Percentiles rank a stretch among this genome's conserved stretches.
Evolutionary conservation across 148 eudicot genomes (phyloP).

Genomic region (Fagopyrum homotropicum): DNA sequence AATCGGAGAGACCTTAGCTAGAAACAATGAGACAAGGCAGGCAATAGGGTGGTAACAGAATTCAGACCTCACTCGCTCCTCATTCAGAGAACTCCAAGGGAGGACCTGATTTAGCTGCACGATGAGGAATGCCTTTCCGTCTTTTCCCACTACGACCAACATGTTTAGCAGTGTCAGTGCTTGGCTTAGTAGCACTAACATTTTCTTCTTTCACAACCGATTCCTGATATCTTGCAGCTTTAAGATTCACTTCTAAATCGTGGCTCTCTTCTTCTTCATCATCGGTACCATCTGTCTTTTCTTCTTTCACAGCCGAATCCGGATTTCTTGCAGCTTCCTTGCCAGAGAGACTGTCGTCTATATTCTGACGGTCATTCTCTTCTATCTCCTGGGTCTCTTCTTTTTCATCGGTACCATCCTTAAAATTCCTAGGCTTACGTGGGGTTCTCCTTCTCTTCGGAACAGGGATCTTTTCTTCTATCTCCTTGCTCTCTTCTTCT

Average conservation of each 20-base stretch:
- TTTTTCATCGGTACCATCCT: too few relatives aligned
- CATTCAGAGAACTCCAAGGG: neutral
- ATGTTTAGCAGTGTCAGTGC: conserved; percentile 37
- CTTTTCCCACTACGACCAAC: conserved; percentile 65
- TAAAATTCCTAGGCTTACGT: too few relatives aligned
- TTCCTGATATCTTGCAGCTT: conserved; percentile 34
- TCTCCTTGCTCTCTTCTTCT: conserved; percentile 31
- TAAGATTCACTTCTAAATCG: conserved; percentile 4
- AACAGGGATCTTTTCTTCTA: neutral
- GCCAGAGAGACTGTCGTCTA: conserved; percentile 21
- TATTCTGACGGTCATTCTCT: conserved; percentile 33
- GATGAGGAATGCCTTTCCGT: conserved; percentile 74
- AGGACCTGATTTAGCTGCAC: conserved; percentile 76
- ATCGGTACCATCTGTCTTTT: too few relatives aligned
- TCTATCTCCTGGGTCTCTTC: neutral
- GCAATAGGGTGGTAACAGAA: neutral
- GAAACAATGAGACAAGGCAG: neutral
- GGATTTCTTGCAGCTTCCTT: conserved; percentile 18
- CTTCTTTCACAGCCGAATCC: too few relatives aligned
- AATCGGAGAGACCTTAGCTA: neutral
- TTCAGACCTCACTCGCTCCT: neutral
- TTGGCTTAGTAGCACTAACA: conserved; percentile 26
- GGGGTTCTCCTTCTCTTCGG: too few relatives aligned
- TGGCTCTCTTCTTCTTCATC: too few relatives aligned
- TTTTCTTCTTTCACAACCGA: conserved; percentile 40